These are phyloP conservation scores for Trypanosoma mega DNA, from an alignment of 208 protist genomes.

Conservation along the genomic window DNA sequence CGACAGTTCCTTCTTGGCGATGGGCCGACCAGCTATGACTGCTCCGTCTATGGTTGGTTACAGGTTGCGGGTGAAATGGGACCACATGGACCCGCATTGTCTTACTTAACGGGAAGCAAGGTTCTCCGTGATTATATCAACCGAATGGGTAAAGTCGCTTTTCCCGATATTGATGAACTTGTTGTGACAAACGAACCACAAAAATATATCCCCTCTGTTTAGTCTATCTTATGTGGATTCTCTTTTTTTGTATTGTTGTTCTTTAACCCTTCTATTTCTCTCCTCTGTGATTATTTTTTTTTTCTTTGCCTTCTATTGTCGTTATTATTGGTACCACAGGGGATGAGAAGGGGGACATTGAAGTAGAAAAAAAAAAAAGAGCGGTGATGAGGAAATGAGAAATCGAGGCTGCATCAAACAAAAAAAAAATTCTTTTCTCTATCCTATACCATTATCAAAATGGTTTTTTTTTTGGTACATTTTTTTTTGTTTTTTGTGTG, in stretches of 20 bases:
- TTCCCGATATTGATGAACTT: slow-evolving; percentile 57
- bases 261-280: neutral
- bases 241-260: slow-evolving; percentile 16
- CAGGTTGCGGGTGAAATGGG: slow-evolving; percentile 54
- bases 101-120: slow-evolving; percentile 41
- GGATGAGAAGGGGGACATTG: too few relatives aligned
- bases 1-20: slow-evolving; percentile 53
- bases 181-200: slow-evolving; percentile 39
- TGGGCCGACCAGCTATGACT: slow-evolving; percentile 63
- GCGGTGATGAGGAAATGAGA: too few relatives aligned
- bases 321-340: slow-evolving; percentile 1
- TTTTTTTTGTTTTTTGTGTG: slow-evolving; percentile 10
- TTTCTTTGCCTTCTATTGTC: slow-evolving; percentile 11
- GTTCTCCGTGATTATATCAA: slow-evolving; percentile 45
- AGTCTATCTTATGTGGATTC: slow-evolving; percentile 5
- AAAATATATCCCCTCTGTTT: slow-evolving; percentile 39
- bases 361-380: too few relatives aligned
- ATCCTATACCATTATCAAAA: too few relatives aligned
- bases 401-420: too few relatives aligned
- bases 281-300: slow-evolving; percentile 7
- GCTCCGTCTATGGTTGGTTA: slow-evolving; percentile 65
- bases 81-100: slow-evolving; percentile 39
- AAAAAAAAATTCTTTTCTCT: too few relatives aligned
- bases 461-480: slow-evolving; percentile 19
- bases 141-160: slow-evolving; percentile 47